Conservation (phyloP, 768 basidiomycete genomes). For the Tricholomella constricta region DNA sequence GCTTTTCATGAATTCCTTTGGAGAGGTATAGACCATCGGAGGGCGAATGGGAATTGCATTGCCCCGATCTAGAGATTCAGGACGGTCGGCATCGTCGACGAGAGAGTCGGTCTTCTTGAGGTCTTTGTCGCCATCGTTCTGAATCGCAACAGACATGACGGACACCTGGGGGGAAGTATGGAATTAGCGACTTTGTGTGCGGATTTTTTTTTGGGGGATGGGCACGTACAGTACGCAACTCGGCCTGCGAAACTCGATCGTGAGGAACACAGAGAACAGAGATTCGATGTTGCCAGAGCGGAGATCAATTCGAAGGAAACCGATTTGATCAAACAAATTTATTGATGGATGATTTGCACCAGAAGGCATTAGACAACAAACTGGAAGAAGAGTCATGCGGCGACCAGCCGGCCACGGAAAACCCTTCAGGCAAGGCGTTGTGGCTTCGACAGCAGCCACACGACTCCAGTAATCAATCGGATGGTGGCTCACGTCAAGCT, state of each 20-base stretch:
- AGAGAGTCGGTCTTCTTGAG: slow-evolving; percentile 16
- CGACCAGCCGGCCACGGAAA: no score
- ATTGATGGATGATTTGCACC: background rate
- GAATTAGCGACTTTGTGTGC: no score
- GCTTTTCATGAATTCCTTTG: slow-evolving; percentile 52
- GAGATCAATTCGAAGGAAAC: background rate
- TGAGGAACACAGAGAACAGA: background rate
- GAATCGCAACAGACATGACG: slow-evolving; percentile 10
- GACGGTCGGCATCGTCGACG: slow-evolving; percentile 8
- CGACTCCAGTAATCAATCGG: background rate
- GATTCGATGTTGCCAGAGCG: background rate
- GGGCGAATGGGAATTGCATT: slow-evolving; percentile 42
- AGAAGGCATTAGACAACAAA: background rate
- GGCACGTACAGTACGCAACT: background rate
- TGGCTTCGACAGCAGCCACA: background rate
- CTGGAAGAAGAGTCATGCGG: background rate
- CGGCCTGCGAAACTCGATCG: background rate
- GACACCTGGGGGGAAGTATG: background rate
- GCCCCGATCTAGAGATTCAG: slow-evolving; percentile 10
- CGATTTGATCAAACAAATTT: slow-evolving; percentile 1
- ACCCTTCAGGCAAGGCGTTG: background rate
- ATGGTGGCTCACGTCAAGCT: no score
- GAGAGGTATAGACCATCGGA: slow-evolving; percentile 67
- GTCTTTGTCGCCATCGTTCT: slow-evolving; percentile 1
- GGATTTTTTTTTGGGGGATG: background rate